phyloP scores from a whole-genome alignment of 2,329 filamentous ascomycete genomes.

The Neofusicoccum parvum region DNA sequence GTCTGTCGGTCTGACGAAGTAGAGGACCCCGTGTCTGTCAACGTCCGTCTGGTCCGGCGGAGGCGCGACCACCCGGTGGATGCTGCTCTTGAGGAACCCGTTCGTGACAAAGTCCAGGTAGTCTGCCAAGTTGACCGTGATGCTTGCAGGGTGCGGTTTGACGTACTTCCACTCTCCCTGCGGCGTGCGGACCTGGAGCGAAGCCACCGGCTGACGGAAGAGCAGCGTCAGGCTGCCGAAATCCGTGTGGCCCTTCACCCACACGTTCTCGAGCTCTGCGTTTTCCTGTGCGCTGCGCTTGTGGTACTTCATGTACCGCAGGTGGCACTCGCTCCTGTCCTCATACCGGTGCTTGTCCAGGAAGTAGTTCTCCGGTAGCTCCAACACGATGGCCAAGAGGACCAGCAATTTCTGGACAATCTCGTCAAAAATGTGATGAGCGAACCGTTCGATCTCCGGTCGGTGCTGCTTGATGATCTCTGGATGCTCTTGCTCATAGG shows the following conservation, averaged over 20 bases:
- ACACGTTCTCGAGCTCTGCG: slow-evolving; percentile 33
- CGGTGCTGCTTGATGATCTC: slow-evolving; percentile 44
- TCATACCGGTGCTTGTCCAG: slow-evolving; percentile 2
- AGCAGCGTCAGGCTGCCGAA: slow-evolving; percentile 30
- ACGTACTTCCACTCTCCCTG: slow-evolving; percentile 32
- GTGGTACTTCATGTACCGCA: slow-evolving; percentile 2
- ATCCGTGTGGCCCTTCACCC: slow-evolving; percentile 36
- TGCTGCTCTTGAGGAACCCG: slow-evolving; percentile 51
- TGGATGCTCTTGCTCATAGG: slow-evolving; percentile 31
- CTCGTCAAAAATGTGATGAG: background rate
- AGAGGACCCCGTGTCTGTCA: slow-evolving; percentile 33
- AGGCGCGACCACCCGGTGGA: slow-evolving; percentile 48
- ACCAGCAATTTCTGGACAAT: slow-evolving; percentile 8
- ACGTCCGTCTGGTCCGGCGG: slow-evolving; percentile 43
- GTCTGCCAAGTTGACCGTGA: slow-evolving; percentile 33
- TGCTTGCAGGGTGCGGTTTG: slow-evolving; percentile 31
- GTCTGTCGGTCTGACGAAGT: slow-evolving; percentile 33
- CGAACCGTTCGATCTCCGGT: slow-evolving; percentile 59
- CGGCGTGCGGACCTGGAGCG: slow-evolving; percentile 31
- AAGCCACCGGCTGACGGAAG: slow-evolving; percentile 30
- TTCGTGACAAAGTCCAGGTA: slow-evolving; percentile 48
- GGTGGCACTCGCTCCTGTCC: slow-evolving; percentile 3
- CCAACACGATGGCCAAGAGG: background rate
- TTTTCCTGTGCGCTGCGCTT: slow-evolving; percentile 4
- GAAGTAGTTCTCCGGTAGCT: slow-evolving; percentile 10